Base-by-base conservation (phyloP, 2,329 filamentous ascomycete genomes). In the Fusarium zealandicum region DNA sequence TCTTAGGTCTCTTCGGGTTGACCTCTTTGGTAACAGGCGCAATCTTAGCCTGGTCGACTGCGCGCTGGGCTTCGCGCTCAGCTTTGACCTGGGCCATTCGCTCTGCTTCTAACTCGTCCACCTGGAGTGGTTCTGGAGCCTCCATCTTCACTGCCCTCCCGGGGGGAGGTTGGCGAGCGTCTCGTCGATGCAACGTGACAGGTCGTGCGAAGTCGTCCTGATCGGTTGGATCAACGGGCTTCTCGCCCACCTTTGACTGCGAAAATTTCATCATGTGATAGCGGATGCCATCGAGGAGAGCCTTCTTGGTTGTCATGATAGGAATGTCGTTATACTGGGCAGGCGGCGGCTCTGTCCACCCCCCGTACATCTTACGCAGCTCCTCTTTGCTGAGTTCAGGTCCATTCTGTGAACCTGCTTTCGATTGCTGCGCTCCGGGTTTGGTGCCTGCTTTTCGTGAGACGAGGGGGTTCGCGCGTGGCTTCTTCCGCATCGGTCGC, bases 21-120 rank as follows among this genome's bases (percentile, higher is more conserved):
- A 75, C 68, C 9, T 84, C 83, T 54, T 87, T 89, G 20, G 84
- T 80, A 1, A 90, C 89, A 0, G 95, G 95, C 0, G 95, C 95
- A 68, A 99, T 98, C 74, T 96, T 92, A 28, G 95, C 93, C 69
- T 93, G 82, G 64, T 96, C 95, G 31, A 91, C 84, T 14, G 93
- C 92, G 16, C 90, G 87, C 70, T 96, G 90, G 20, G 90, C 90
- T 59, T 96, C 91, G 48, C 90, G 87, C 62, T 96, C 92, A 1
- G 89, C 89, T 71, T 90, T 86, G 17, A 80, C 60, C 64, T 92
- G 90, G 30, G 91, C 90, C 47, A 87, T 72, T 48, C 82, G 81
- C 64, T 89, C 86, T 30, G 81, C 76, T 59, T 87, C 86, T 57
- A 84, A 82, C 20, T 81, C 80, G 55, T 86, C 83, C 1, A 80